phyloP scores from a whole-genome alignment of 805 yeast genomes.

The Candida patagonica region DNA sequence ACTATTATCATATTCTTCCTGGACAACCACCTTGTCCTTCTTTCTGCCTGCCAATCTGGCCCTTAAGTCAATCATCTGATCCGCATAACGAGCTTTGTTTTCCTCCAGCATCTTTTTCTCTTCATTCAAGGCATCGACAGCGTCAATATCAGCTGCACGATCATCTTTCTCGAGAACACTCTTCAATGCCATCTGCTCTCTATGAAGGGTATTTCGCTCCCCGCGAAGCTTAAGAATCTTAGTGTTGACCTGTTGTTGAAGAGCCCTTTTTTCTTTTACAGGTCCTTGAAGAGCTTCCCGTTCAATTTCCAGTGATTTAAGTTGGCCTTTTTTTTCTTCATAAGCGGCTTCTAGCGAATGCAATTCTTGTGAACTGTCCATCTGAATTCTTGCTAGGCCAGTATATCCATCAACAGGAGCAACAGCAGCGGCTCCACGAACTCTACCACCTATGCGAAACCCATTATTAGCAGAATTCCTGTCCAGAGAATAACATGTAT shows the following conservation, averaged over 20 bases:
- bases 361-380: conserved; percentile 7
- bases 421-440: conserved; percentile 36
- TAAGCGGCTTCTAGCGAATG: background rate
- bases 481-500: conserved; percentile 6
- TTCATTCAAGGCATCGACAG: background rate
- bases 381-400: conserved; percentile 17
- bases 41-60: background rate
- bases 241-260: background rate
- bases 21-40: background rate
- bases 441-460: conserved; percentile 18
- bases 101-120: background rate
- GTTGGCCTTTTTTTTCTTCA: background rate
- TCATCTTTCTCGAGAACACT: background rate
- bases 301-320: conserved; percentile 6
- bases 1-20: background rate
- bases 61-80: background rate
- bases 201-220: background rate
- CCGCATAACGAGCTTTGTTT: background rate
- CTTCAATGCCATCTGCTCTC: background rate
- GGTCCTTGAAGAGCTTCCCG: background rate
- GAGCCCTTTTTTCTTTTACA: background rate
- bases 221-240: background rate
- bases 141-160: background rate
- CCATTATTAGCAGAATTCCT: conserved; percentile 9
- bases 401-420: conserved; percentile 41